Percentiles rank a stretch among this genome's conserved stretches.
These are phyloP conservation scores for Jaapia argillacea DNA, from an alignment of 768 basidiomycete genomes.

Conservation along the genomic window DNA sequence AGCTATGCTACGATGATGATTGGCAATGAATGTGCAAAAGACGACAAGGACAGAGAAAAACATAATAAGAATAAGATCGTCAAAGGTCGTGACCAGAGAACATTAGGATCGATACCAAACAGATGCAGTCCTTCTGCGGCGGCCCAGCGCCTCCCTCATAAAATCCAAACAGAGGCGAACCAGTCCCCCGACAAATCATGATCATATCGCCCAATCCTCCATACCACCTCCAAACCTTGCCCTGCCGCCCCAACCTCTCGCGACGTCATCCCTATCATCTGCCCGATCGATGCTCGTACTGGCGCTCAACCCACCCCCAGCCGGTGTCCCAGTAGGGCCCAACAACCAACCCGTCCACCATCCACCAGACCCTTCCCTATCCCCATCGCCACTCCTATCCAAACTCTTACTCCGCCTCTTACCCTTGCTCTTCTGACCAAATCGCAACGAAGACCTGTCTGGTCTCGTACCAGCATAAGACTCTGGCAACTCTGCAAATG, in stretches of 20 bases:
- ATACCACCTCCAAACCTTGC: neutral
- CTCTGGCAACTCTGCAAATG: conserved; percentile 68
- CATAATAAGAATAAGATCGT: too few species aligned
- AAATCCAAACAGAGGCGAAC: too few species aligned
- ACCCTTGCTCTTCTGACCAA: conserved; percentile 5
- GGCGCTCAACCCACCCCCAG: conserved; percentile 2
- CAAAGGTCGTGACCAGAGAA: too few species aligned
- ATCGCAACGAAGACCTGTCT: conserved; percentile 18
- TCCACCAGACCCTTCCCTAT: conserved; percentile 12
- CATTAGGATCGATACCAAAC: too few species aligned
- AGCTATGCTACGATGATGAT: too few species aligned
- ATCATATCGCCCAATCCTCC: neutral
- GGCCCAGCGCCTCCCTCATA: too few species aligned
- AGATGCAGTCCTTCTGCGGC: too few species aligned
- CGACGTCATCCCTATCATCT: conserved; percentile 36
- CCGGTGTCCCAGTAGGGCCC: conserved; percentile 10
- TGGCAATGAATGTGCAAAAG: too few species aligned
- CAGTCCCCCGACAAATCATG: neutral
- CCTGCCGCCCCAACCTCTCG: conserved; percentile 29
- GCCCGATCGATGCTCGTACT: conserved; percentile 31
- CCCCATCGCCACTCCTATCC: conserved; percentile 14
- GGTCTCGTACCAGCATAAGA: conserved; percentile 35
- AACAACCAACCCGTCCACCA: conserved; percentile 23
- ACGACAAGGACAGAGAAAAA: too few species aligned
- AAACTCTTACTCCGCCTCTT: conserved; percentile 19